phyloP scores from a whole-genome alignment of 2,329 filamentous ascomycete genomes.

The Tricladium varicosporioides region DNA sequence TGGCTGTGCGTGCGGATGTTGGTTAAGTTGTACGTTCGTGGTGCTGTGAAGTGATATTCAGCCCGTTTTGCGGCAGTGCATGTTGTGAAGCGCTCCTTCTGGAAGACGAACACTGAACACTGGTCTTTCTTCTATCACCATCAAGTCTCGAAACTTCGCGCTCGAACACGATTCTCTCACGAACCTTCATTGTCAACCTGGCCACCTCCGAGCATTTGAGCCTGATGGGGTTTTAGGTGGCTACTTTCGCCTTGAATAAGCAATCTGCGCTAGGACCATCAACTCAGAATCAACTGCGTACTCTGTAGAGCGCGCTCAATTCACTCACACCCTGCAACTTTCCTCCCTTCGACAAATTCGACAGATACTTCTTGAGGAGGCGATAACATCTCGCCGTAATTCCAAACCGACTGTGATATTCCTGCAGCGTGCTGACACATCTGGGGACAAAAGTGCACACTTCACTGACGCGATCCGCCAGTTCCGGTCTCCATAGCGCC shows the following conservation, averaged over 20 bases:
- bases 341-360: not conserved
- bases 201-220: not conserved
- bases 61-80: not conserved
- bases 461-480: conserved; percentile 14
- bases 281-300: not conserved
- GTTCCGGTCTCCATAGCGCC: conserved; percentile 16
- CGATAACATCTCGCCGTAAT: not conserved
- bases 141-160: not conserved
- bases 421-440: not conserved
- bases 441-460: not conserved
- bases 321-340: not conserved
- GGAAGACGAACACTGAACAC: not conserved
- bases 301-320: not conserved
- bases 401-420: not conserved
- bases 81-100: conserved; percentile 1
- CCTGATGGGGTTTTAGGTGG: not conserved
- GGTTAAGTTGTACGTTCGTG: not conserved
- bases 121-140: not conserved
- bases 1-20: not conserved
- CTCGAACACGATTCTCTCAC: not conserved
- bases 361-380: not conserved
- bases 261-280: conserved; percentile 2
- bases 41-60: not conserved
- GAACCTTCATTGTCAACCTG: not conserved
- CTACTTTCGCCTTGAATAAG: conserved; percentile 3